Evolutionary conservation across 805 yeast species (phyloP), one percentile per base, ranked within the genome.

Genomic region (Wickerhamiella sergipiensis): DNA sequence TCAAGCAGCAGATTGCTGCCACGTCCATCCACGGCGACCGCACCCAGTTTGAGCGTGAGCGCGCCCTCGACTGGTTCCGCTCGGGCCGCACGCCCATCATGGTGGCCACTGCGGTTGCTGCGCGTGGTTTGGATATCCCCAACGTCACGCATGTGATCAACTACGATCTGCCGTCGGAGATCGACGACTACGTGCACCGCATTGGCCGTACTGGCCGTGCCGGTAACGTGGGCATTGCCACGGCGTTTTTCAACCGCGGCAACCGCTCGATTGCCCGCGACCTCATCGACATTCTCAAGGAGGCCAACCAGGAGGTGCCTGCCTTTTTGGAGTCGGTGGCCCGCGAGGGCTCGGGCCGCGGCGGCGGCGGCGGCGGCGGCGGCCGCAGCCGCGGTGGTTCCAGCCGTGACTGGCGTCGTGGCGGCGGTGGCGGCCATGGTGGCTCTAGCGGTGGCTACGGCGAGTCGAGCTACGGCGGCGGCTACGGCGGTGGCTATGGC

Each of bases 121-220:
- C 97, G 54, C 87, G 98, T 83, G 98, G 98, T 77, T 80, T 92
- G 71, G 98, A 92, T 79, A 92, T 92, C 77, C 97, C 98, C 69
- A 92, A 92, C 68, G 98, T 92, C 62, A 83, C 94, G 47, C 97
- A 90, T 68, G 98, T 92, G 65, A 83, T 92, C 72, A 92, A 92
- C 79, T 92, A 84, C 70, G 98, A 92, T 68, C 77, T 92, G 69
- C 98, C 98, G 69, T 75, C 83, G 67, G 97, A 92, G 70, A 85
- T 92, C 64, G 98, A 92, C 71, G 98, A 92, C 72, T 92, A 92
- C 67, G 98, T 92, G 53, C 98, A 92, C 76, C 85, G 98, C 76
- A 92, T 92, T 67, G 98, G 98, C 80, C 90, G 98, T 81, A 92
- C 99, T 66, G 99, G 98, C 73, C 92, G 99, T 81, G 99, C 99